Evolutionary conservation across 352 stramenopile species (phyloP), one percentile per base, ranked within the genome.

Genomic region (Blastocystis sp.): DNA sequence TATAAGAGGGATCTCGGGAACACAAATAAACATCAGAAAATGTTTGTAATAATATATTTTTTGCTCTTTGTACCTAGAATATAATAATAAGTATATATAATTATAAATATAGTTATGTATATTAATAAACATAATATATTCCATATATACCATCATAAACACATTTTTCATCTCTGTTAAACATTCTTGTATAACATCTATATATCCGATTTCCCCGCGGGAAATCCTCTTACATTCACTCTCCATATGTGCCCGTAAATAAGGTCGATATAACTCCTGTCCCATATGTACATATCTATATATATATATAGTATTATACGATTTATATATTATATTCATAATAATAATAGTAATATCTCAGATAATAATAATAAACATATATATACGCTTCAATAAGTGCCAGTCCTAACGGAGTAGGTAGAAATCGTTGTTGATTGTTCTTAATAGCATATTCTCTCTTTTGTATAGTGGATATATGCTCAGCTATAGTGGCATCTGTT

Each of bases 381-480:
- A n/a, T n/a, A n/a, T n/a, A 85, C 45, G 76, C 78, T 58, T 83
- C 73, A 0, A 95, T 83, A 5, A 95, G 73, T 0, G 79, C 81
- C 13, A 88, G 54, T 0, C 80, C 80, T 10, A 87, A 70, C 4
- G 36, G 62, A 11, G 86, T 95, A 0, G 89, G 87, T 47, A 81
- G 73, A 66, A 96, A 95, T 55, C 87, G 73, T 54, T 83, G 84
- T 41, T 86, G 74, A 44, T 73, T 6, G 65, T 93, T 91, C 54
- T 95, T 96, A 57, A 80, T 73, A 2, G 82, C 86, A 70, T 98
- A 98, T 42, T 94, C 79, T 33, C 91, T 77, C 59, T 94, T 86
- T 36, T 93, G 78, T 70, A 99, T 95, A 2, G 88, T 98, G 55
- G 91, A 87, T 66, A 99, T 98, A 62, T 98, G 90, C 69, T 94